These are phyloP conservation scores for Strobilomyces confusus DNA, from an alignment of 768 basidiomycete genomes.

Conservation along the genomic window DNA sequence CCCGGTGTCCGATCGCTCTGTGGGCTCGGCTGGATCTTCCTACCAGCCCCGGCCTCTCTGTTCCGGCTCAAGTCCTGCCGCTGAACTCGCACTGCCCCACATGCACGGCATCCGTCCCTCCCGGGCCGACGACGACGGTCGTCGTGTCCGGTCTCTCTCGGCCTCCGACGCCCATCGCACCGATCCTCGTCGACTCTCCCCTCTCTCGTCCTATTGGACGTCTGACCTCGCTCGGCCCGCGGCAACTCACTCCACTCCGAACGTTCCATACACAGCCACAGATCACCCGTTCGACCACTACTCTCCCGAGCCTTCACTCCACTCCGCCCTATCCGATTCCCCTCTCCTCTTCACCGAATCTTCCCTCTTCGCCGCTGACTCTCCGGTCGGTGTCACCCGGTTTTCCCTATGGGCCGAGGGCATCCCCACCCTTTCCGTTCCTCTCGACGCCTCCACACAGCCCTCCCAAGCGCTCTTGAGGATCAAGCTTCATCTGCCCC, in stretches of 20 bases:
- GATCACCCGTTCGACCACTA: slow-evolving; percentile 17
- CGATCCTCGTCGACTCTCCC: slow-evolving; percentile 33
- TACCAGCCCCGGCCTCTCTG: slow-evolving; percentile 25
- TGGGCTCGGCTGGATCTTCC: slow-evolving; percentile 25
- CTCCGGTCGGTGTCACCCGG: slow-evolving; percentile 30
- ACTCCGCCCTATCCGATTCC: slow-evolving; percentile 26
- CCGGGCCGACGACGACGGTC: slow-evolving; percentile 26
- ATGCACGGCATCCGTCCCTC: slow-evolving; percentile 18
- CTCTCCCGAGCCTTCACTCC: slow-evolving; percentile 23
- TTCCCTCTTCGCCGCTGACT: slow-evolving; percentile 27
- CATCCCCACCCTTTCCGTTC: slow-evolving; percentile 59
- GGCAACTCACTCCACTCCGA: slow-evolving; percentile 26
- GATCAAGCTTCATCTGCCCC: slow-evolving; percentile 54
- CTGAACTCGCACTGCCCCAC: slow-evolving; percentile 26
- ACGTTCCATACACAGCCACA: slow-evolving; percentile 21
- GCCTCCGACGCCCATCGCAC: slow-evolving; percentile 25
- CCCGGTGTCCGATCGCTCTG: slow-evolving; percentile 30
- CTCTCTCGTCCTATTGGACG: slow-evolving; percentile 29
- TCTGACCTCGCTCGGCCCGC: slow-evolving; percentile 23
- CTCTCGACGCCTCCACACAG: slow-evolving; percentile 48
- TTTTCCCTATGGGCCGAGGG: slow-evolving; percentile 63
- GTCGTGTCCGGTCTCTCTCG: slow-evolving; percentile 31
- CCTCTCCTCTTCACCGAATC: slow-evolving; percentile 27
- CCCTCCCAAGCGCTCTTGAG: slow-evolving; percentile 47
- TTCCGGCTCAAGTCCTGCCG: slow-evolving; percentile 21